Percentiles rank a stretch among this genome's conserved stretches.
Conservation (phyloP, 2,329 filamentous ascomycete genomes). For the Cyanodermella asteris region DNA sequence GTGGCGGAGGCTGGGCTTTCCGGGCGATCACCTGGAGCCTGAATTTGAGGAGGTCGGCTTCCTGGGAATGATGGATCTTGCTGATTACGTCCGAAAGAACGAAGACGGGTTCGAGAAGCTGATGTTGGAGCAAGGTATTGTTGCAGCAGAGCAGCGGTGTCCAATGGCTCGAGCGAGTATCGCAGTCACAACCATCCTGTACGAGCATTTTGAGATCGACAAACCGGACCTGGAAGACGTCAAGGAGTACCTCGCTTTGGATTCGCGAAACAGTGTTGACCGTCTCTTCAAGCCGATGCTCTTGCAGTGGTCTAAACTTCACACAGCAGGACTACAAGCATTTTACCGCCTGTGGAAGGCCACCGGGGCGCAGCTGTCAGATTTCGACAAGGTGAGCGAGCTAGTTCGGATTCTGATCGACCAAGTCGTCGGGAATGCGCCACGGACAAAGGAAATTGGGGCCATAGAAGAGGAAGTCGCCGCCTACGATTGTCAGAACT, state of each 20-base stretch:
- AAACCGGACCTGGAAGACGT: constrained; percentile 59
- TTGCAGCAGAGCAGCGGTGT: constrained; percentile 50
- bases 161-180: constrained; percentile 74
- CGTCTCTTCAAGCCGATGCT: constrained; percentile 69
- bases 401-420: constrained; percentile 76
- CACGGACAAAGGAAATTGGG: constrained; percentile 59
- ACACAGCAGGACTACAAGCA: constrained; percentile 63
- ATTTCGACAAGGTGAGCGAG: constrained; percentile 86
- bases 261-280: constrained; percentile 59
- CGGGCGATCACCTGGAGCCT: constrained; percentile 62
- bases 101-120: constrained; percentile 86
- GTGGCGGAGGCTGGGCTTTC: constrained; percentile 81
- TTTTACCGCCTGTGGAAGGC: constrained; percentile 88
- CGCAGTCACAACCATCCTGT: constrained; percentile 68
- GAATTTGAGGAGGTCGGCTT: constrained; percentile 79
- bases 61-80: constrained; percentile 90
- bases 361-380: constrained; percentile 61
- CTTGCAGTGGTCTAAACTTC: constrained; percentile 79
- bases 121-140: constrained; percentile 66
- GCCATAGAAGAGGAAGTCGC: constrained; percentile 78
- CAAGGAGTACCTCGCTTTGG: constrained; percentile 51
- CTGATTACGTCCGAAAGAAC: constrained; percentile 78
- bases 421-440: constrained; percentile 64
- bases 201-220: constrained; percentile 90
- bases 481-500: constrained; percentile 55